Conservation (phyloP, 2,329 filamentous ascomycete species). For the Colletotrichum agaves region DNA sequence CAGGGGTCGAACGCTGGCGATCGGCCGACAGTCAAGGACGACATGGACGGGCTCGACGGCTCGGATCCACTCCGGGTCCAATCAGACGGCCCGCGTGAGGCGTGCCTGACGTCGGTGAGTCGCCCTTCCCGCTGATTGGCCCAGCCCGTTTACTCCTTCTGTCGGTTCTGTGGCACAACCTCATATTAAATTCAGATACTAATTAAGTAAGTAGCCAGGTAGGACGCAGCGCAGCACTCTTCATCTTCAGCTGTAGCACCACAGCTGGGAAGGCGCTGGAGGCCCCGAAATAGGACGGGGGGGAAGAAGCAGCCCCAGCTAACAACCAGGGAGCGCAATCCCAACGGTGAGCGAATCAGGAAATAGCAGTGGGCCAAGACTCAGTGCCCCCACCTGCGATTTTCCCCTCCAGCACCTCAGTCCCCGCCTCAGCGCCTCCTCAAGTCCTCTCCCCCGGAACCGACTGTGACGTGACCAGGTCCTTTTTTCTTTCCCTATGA, state of each 20-base stretch:
- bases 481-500: not conserved
- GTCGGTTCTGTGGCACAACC: not conserved
- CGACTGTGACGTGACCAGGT: conserved; percentile 26
- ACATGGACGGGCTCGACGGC: conserved; percentile 3
- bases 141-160: conserved; percentile 17
- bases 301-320: not conserved
- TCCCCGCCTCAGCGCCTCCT: conserved; percentile 1
- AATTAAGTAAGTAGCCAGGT: too few relatives aligned
- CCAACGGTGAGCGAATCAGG: not conserved
- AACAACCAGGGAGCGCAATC: not conserved
- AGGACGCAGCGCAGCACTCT: not conserved
- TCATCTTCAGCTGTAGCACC: not conserved
- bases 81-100: conserved; percentile 23
- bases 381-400: not conserved
- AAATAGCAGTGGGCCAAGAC: not conserved
- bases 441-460: conserved; percentile 15
- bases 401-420: not conserved
- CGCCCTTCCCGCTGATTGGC: conserved; percentile 18
- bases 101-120: conserved; percentile 24
- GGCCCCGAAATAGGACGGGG: not conserved
- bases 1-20: not conserved
- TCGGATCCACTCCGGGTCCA: conserved; percentile 24
- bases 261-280: conserved; percentile 1
- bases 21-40: not conserved
- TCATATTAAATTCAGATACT: not conserved